Conservation (phyloP, 208 protist species). For the Acanthamoeba lugdunensis region DNA sequence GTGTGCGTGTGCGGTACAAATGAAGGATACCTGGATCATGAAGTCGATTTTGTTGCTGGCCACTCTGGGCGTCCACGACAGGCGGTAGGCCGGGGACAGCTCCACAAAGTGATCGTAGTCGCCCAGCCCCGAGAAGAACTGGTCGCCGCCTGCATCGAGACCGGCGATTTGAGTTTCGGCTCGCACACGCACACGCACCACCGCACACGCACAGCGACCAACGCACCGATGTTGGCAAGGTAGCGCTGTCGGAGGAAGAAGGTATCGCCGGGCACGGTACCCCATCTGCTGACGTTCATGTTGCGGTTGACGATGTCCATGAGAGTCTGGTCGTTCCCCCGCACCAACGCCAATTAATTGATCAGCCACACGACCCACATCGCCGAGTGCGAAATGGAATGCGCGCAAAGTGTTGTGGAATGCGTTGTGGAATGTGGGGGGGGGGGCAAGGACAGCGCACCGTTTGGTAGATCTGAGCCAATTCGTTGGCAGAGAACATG, state of each 20-base stretch:
- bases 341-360: not conserved
- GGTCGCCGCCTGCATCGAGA: not conserved
- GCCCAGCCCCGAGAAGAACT: constrained; percentile 21
- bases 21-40: constrained; percentile 3
- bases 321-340: not conserved
- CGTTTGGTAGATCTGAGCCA: constrained; percentile 5
- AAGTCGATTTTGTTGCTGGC: not conserved
- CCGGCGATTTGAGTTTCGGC: not conserved
- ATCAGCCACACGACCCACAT: too few relatives aligned
- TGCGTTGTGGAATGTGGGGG: not conserved
- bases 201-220: not conserved
- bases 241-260: constrained; percentile 18
- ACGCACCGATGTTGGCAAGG: not conserved
- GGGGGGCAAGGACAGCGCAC: not conserved
- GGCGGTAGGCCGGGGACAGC: constrained; percentile 59
- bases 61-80: constrained; percentile 38
- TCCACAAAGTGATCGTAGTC: constrained; percentile 57
- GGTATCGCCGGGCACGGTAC: not conserved
- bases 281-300: constrained; percentile 22
- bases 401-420: not conserved
- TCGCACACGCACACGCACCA: not conserved
- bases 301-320: constrained; percentile 50
- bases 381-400: too few relatives aligned
- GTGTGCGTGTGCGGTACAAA: too few relatives aligned
- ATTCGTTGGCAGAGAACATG: constrained; percentile 52